Evolutionary conservation across 2,329 filamentous ascomycete species (phyloP).

Genomic region (Eutypella sp.): DNA sequence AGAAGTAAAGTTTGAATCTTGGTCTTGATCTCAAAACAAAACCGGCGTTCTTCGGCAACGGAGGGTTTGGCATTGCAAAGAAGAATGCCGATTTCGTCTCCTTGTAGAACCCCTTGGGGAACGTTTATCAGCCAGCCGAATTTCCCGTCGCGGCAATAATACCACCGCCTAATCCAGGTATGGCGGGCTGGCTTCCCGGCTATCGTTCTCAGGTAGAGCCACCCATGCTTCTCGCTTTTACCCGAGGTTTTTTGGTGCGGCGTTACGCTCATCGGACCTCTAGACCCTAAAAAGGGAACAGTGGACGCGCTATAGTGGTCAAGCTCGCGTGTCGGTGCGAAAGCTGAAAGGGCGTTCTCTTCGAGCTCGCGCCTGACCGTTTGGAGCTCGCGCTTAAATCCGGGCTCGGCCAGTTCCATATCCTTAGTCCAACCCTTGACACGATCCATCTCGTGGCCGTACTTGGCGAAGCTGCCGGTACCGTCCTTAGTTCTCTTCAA

Average conservation of each 20-base stretch:
- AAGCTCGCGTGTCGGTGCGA: slow-evolving; percentile 81
- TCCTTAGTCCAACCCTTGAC: slow-evolving; percentile 90
- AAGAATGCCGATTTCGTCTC: slow-evolving; percentile 90
- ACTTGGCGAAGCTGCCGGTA: slow-evolving; percentile 59
- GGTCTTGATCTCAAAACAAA: slow-evolving; percentile 98
- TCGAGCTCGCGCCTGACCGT: slow-evolving; percentile 76
- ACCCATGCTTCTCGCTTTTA: slow-evolving; percentile 81
- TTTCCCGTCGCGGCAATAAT: slow-evolving; percentile 90
- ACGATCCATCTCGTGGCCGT: slow-evolving; percentile 78
- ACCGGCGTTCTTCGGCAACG: slow-evolving; percentile 86
- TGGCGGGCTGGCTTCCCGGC: slow-evolving; percentile 85
- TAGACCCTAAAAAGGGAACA: slow-evolving; percentile 76
- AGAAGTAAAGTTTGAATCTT: slow-evolving; percentile 86
- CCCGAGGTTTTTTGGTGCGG: slow-evolving; percentile 44
- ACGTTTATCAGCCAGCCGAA: slow-evolving; percentile 92
- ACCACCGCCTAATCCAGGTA: slow-evolving; percentile 90
- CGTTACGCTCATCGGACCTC: slow-evolving; percentile 60
- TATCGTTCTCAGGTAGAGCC: slow-evolving; percentile 78
- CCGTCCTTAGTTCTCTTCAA: slow-evolving; percentile 68
- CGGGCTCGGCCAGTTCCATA: slow-evolving; percentile 83
- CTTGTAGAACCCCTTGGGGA: slow-evolving; percentile 82
- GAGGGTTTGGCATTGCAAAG: slow-evolving; percentile 90
- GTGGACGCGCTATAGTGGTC: slow-evolving; percentile 90
- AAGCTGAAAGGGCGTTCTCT: slow-evolving; percentile 63
- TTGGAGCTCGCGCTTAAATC: slow-evolving; percentile 78